These are phyloP conservation scores for Taiozyma sp. DNA, from an alignment of 1,139 yeast species.

Conservation along the genomic window DNA sequence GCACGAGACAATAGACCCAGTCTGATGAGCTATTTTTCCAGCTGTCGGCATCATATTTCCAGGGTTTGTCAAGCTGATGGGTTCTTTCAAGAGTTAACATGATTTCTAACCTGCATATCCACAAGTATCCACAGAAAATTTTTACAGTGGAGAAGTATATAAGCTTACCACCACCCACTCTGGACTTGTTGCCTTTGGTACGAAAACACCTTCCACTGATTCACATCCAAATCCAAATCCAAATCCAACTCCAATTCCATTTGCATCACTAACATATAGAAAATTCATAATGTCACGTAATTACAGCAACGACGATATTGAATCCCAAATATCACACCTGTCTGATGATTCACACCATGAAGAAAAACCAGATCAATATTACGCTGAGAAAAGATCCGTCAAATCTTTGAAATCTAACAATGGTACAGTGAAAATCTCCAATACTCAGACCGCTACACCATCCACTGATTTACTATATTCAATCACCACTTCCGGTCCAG, in stretches of 20 bases:
- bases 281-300: neutral
- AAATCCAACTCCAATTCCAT: too few relatives aligned
- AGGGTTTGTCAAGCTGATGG: neutral
- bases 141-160: neutral
- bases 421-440: neutral
- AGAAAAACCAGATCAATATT: constrained; percentile 5
- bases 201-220: too few relatives aligned
- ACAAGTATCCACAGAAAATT: neutral
- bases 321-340: constrained; percentile 12
- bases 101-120: neutral
- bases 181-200: too few relatives aligned
- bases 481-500: constrained; percentile 31
- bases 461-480: constrained; percentile 14
- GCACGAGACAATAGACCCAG: neutral
- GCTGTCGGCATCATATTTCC: neutral
- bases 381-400: constrained; percentile 1
- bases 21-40: neutral
- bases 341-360: constrained; percentile 12
- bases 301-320: constrained; percentile 4
- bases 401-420: neutral
- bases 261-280: neutral
- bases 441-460: neutral
- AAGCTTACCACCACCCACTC: neutral
- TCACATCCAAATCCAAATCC: neutral
- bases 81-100: neutral